Base-by-base conservation (phyloP, 2,329 filamentous ascomycete genomes). In the Colletotrichum somersetense region DNA sequence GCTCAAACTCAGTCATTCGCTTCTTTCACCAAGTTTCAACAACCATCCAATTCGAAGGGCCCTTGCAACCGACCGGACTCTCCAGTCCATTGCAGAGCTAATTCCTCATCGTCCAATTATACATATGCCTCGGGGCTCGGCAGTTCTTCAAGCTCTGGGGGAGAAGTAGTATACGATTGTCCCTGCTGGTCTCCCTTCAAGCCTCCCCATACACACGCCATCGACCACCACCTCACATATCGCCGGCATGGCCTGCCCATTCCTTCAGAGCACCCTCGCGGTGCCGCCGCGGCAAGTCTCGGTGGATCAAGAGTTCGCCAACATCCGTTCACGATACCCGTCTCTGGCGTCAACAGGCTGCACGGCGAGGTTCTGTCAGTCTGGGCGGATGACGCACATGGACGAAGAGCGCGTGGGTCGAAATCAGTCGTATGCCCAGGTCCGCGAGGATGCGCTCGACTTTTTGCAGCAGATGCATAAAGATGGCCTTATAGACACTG, bases 401-500 rank as follows among this genome's bases (percentile, higher is more conserved):
- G 69, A 72, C 59, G 69, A 72, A n/a, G 69, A 72, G 35, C 69
- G 69, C 20, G 69, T 72, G 18, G 69, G 69, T 40, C 53, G 66
- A 23, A 72, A 72, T 14, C 69, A 72, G 69, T 69, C 66, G 20
- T 72, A 72, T 26, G 40, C 69, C 40, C 69, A 72, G 58, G 66
- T 72, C 66, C 69, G 69, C 69, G 69, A 72, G 23, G 69, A 72
- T 56, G 69, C 69, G 6, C 69, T 72, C 40, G 66, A 72, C 59
- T 69, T 72, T 7, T 42, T 72, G 35, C 69, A 69, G 40, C 69
- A 72, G 46, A 72, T 72, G 69, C 58, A 72, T 59, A 69, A 61
- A 40, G 69, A 72, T 11, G 55, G 69, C 4, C 46, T 70, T 10
- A 33, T 72, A 11, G 57, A 67, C 3, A 70, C 57, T 18, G 66